These are phyloP conservation scores for Lenzites betulinus DNA, from an alignment of 768 basidiomycete genomes.

Conservation along the genomic window DNA sequence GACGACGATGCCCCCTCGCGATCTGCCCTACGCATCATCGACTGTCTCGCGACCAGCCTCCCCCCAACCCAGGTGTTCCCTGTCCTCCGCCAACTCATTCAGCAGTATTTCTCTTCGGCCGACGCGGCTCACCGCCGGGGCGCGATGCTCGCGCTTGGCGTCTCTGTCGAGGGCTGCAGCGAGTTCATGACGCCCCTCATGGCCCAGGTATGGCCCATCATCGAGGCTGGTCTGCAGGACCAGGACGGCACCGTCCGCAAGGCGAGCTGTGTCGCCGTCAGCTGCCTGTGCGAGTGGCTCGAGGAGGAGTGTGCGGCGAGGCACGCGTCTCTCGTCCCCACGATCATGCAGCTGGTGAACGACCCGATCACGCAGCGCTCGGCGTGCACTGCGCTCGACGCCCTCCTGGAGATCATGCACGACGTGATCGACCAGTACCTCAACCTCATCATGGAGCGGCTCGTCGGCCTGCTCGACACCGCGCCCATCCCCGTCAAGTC, in stretches of 20 bases:
- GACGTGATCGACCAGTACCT: slow-evolving; percentile 92
- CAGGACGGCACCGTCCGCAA: slow-evolving; percentile 84
- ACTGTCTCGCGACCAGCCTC: slow-evolving; percentile 86
- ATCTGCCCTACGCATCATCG: slow-evolving; percentile 92
- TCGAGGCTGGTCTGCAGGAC: slow-evolving; percentile 88
- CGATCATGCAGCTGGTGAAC: slow-evolving; percentile 88
- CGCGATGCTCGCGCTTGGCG: slow-evolving; percentile 93
- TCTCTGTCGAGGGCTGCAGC: slow-evolving; percentile 95
- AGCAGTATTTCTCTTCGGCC: slow-evolving; percentile 80
- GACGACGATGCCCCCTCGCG: slow-evolving; percentile 92
- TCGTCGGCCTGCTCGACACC: slow-evolving; percentile 81
- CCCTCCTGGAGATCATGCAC: slow-evolving; percentile 91
- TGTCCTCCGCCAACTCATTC: slow-evolving; percentile 77
- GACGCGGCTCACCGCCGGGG: slow-evolving; percentile 83
- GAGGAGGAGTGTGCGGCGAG: slow-evolving; percentile 88
- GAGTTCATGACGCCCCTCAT: slow-evolving; percentile 97
- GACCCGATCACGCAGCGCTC: slow-evolving; percentile 85
- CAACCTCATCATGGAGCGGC: slow-evolving; percentile 90
- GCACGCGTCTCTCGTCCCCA: slow-evolving; percentile 87
- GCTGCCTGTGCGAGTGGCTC: slow-evolving; percentile 96
- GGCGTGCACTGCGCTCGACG: slow-evolving; percentile 97
- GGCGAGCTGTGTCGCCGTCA: slow-evolving; percentile 94
- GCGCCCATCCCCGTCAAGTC: slow-evolving; percentile 88
- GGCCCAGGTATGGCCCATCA: slow-evolving; percentile 88
- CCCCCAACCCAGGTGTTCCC: slow-evolving; percentile 98